Conservation (phyloP, 805 yeast species). For the Sugiyamaella chiloensis region DNA sequence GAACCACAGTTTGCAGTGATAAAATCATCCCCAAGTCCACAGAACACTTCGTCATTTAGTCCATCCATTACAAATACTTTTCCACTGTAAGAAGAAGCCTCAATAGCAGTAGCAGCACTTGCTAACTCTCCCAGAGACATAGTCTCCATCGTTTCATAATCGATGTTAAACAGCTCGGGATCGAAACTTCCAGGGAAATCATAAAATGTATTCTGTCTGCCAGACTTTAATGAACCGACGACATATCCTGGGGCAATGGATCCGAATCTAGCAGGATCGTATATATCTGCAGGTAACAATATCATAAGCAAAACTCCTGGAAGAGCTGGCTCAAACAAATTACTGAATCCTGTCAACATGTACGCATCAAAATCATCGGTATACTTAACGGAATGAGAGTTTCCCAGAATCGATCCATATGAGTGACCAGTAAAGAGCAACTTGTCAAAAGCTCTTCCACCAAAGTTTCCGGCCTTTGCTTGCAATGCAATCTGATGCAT, state of each 20-base stretch:
- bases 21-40: neutral
- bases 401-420: neutral
- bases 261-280: neutral
- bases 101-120: neutral
- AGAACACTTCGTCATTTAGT: neutral
- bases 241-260: neutral
- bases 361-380: neutral
- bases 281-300: neutral
- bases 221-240: neutral
- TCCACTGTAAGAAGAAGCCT: neutral
- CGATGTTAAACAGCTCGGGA: neutral
- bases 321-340: neutral
- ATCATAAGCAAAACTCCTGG: neutral
- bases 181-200: neutral
- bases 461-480: neutral
- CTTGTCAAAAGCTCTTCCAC: slow-evolving; percentile 6
- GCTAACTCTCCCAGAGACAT: neutral
- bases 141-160: neutral
- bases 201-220: neutral
- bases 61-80: neutral
- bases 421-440: slow-evolving; percentile 7
- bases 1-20: neutral
- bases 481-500: neutral
- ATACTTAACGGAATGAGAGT: neutral
- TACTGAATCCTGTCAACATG: neutral